These are phyloP conservation scores for Stromatinia cepivora DNA, from an alignment of 2,329 filamentous ascomycete species.

Conservation along the genomic window DNA sequence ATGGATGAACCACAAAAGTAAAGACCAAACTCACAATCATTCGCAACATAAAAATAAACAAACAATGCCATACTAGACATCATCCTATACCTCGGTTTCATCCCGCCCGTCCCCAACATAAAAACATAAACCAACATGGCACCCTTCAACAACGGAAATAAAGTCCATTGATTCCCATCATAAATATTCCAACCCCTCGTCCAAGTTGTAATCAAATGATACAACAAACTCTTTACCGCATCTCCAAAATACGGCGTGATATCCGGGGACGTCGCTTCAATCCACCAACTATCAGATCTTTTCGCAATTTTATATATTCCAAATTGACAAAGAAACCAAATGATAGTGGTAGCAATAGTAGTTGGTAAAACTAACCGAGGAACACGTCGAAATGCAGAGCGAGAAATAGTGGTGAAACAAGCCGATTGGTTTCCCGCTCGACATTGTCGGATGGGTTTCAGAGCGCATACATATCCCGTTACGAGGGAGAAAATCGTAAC, in stretches of 20 bases:
- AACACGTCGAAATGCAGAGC: conserved; percentile 58
- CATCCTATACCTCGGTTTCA: conserved; percentile 52
- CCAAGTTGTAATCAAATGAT: conserved; percentile 54
- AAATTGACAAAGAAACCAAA: conserved; percentile 56
- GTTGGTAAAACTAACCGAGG: conserved; percentile 60
- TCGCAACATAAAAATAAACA: conserved; percentile 48
- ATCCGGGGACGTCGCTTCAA: conserved; percentile 51
- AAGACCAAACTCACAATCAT: conserved; percentile 34
- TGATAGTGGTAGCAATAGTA: conserved; percentile 53
- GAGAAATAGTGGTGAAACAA: conserved; percentile 55
- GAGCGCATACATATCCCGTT: conserved; percentile 63
- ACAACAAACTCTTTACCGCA: conserved; percentile 48
- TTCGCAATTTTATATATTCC: conserved; percentile 58
- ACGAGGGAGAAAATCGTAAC: conserved; percentile 67
- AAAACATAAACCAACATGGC: conserved; percentile 57
- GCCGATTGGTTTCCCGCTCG: conserved; percentile 54
- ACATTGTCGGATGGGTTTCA: conserved; percentile 59
- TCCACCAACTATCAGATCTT: conserved; percentile 60
- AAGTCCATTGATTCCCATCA: conserved; percentile 60
- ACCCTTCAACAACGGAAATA: conserved; percentile 55
- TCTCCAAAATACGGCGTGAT: conserved; percentile 44
- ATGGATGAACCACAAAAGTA: background rate
- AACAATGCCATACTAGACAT: conserved; percentile 49
- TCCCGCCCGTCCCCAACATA: conserved; percentile 52
- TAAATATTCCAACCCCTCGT: conserved; percentile 51